Evolutionary conservation across 2,329 filamentous ascomycete genomes (phyloP), one percentile per base, ranked within the genome.

Genomic region (Chrysoporthe austroafricana): DNA sequence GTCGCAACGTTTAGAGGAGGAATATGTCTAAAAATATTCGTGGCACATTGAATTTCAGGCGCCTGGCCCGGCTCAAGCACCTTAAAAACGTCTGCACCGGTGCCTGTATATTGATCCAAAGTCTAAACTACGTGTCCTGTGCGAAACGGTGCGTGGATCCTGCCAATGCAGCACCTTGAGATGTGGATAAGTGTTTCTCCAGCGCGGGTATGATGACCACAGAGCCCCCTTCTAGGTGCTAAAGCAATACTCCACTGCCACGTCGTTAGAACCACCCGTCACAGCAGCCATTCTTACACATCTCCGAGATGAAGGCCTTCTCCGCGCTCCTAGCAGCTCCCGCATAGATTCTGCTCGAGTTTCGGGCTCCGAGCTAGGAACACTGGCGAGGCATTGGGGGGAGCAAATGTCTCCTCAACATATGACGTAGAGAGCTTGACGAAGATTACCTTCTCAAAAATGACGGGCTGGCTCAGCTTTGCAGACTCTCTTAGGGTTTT

Each of bases 101-200:
- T 26, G 26, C 26, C 26, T 26, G 26, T 26, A 26, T 26, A 26
- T 26, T 26, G 26, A 26, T 26, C 26, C 26, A 26, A 83, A 39
- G 36, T 39, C 36, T 7, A 39, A 39, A 9, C 36, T 39, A 9
- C 36, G 36, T 39, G 36, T 9, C 36, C 26, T 9, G 9, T 39
- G 36, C 36, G 9, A 39, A 9, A 79, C 46, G 81, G 87, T 0
- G 79, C 84, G 14, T 88, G 85, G 72, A 79, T 80, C 11, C 70
- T 85, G 0, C 85, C 85, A 1, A 76, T 82, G 52, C 73, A 77
- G 26, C 21, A 52, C 48, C 48, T 39, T 39, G 36, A 39, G 36
- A 39, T 39, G 36, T 52, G 48, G 48, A 52, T 52, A 21, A 52
- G 26, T 52, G 48, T 52, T 52, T 52, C 48, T 52, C 48, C 48